Conservation (phyloP, 2,329 filamentous ascomycete species). For the Zymoseptoria ardabiliae region DNA sequence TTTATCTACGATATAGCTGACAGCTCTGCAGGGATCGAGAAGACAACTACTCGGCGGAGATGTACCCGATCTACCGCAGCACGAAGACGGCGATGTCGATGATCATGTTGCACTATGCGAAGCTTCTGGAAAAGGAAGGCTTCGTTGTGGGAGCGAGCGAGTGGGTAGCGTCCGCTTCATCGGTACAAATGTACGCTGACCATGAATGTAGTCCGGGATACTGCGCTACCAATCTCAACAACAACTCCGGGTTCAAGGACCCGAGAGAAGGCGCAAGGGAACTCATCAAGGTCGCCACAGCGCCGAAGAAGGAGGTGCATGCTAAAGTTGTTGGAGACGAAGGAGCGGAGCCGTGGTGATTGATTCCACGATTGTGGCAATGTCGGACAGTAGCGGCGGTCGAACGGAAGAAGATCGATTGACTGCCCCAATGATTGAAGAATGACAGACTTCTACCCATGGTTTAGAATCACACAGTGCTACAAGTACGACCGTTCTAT, state of each 20-base stretch:
- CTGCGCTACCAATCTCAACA: conserved; percentile 23
- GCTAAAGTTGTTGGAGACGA: conserved; percentile 18
- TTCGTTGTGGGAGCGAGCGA: conserved; percentile 20
- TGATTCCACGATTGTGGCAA: too few relatives aligned
- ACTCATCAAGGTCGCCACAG: conserved; percentile 17
- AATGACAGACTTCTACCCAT: too few relatives aligned
- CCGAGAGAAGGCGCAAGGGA: conserved; percentile 25
- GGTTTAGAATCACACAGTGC: too few relatives aligned
- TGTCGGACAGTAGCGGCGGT: too few relatives aligned
- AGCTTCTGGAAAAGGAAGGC: conserved; percentile 17
- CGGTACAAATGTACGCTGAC: too few relatives aligned
- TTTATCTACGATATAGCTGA: conserved; percentile 1
- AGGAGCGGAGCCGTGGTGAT: conserved; percentile 22
- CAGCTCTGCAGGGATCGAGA: not conserved
- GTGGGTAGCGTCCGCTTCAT: too few relatives aligned
- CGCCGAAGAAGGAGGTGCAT: conserved; percentile 22
- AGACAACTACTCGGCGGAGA: conserved; percentile 3
- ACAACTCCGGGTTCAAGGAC: conserved; percentile 18
- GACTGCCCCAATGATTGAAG: too few relatives aligned
- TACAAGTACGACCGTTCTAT: too few relatives aligned
- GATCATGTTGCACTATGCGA: conserved; percentile 20
- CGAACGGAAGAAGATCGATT: too few relatives aligned
- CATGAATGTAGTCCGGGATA: conserved; percentile 12
- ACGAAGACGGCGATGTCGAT: conserved; percentile 26
- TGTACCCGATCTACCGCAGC: conserved; percentile 17